Base-by-base conservation (phyloP, 257 asterid genomes). In the Scutellaria barbata region DNA sequence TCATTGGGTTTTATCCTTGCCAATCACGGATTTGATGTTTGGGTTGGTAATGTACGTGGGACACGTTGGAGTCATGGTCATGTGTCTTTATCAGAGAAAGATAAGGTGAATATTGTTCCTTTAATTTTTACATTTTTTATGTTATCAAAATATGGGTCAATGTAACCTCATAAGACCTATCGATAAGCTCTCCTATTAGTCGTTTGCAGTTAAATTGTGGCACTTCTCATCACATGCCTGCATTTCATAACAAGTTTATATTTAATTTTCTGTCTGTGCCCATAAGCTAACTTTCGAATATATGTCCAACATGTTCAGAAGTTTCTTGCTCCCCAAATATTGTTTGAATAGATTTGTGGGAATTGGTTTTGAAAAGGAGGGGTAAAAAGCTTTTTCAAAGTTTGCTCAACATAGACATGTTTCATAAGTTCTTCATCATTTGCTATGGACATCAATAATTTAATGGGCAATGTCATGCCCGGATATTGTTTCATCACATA, bases 41-140 rank as follows among this genome's bases (percentile, higher is more conserved):
- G 98, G 99, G 96, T 87, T 78, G 99, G 95, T 74, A 95, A 88
- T 79, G 99, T 92, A 72, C 98, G 99, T 35, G 99, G 98, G 60
- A 95, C 99, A n/a, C 94, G 76, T 76, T 95, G 99, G 99, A 92
- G 98, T 82, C 95, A 84, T 82, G 99, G 99, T 43, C 99, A 95
- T 53, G 80, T 78, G 20, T 83, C 95, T 72, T 77, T 89, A 16
- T 73, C 85, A 6, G 94, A 76, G 81, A 87, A 79, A 73, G 84
- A 88, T 45, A 92, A 88, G 93, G 98, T 89, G 43, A 55, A 59
- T 50, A 3, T 45, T 73, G 45, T 60, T 43, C 5, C 68, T 47
- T 40, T 54, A 33, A 66, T 65, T 73, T 55, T 58, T 51, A 30
- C 10, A 7, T 52, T n/a, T 5, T 69, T 16, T 17, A 58, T 11